phyloP scores from a whole-genome alignment of 164 flowering plant genomes.

The Liquidambar formosana region DNA sequence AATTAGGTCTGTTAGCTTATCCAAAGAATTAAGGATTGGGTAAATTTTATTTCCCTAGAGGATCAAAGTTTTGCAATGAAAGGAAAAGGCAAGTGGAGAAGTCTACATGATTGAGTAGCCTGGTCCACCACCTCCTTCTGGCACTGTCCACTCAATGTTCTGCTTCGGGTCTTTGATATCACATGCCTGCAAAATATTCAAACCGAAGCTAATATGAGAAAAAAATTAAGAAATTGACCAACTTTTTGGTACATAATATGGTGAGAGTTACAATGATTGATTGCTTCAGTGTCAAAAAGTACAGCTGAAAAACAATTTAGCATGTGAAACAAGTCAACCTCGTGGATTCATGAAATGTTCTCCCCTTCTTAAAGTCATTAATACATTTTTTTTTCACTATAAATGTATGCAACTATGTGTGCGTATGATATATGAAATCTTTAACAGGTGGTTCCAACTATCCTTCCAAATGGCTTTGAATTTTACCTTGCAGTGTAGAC shows the following conservation, averaged over 20 bases:
- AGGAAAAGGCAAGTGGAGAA: too few species aligned
- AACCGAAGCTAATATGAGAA: background rate
- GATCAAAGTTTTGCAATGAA: too few species aligned
- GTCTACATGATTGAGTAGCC: constrained; percentile 85
- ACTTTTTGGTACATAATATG: too few species aligned
- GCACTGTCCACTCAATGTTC: constrained; percentile 93
- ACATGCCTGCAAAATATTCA: constrained; percentile 65
- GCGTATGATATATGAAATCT: background rate
- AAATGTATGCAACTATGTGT: background rate
- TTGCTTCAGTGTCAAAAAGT: too few species aligned
- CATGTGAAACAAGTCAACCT: too few species aligned
- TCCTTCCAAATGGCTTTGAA: background rate
- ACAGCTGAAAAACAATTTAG: too few species aligned
- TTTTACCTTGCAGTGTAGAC: constrained; percentile 93
- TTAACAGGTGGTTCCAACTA: background rate
- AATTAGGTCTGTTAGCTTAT: too few species aligned
- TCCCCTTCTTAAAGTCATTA: too few species aligned
- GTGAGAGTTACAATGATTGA: too few species aligned
- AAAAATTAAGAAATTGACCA: background rate
- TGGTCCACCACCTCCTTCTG: constrained; percentile 98
- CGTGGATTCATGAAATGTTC: too few species aligned
- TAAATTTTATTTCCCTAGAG: background rate
- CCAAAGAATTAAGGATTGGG: too few species aligned
- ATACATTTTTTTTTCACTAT: background rate
- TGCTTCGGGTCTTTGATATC: constrained; percentile 97